Conservation (phyloP, 495 filamentous ascomycete genomes). For the Penicillium lagena region DNA sequence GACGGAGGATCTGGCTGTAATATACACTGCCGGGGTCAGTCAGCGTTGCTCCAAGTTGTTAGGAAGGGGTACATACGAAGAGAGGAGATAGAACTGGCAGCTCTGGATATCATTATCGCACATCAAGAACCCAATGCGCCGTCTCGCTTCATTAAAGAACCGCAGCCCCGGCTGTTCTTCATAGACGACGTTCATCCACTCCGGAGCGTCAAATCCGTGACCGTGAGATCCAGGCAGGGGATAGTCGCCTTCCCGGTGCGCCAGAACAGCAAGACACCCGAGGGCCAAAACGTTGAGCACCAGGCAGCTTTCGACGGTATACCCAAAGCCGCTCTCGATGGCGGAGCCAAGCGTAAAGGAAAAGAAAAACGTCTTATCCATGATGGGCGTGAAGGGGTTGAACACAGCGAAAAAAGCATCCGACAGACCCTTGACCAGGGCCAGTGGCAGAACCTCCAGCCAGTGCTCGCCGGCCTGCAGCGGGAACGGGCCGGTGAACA, state of each 20-base stretch:
- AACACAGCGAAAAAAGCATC: constrained; percentile 40
- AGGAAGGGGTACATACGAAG: constrained; percentile 22
- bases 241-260: constrained; percentile 39
- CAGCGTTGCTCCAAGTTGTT: neutral
- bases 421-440: constrained; percentile 37
- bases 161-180: constrained; percentile 37
- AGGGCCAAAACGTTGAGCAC: constrained; percentile 40
- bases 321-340: constrained; percentile 37
- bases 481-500: constrained; percentile 36
- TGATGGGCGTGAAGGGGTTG: constrained; percentile 41
- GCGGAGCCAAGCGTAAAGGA: constrained; percentile 36
- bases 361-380: constrained; percentile 43
- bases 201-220: constrained; percentile 33
- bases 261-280: constrained; percentile 36
- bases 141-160: constrained; percentile 42
- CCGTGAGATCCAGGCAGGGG: constrained; percentile 30
- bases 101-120: constrained; percentile 41
- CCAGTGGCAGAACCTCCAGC: constrained; percentile 33
- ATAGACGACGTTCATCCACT: constrained; percentile 37
- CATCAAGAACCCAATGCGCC: constrained; percentile 42
- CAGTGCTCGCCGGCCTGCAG: constrained; percentile 31
- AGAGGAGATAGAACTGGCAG: constrained; percentile 42
- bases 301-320: constrained; percentile 39
- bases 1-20: constrained; percentile 38
- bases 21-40: constrained; percentile 21